A percentile compares a stretch with the other conserved stretches of the same genome.
Conservation (phyloP, 2,329 filamentous ascomycete genomes). For the Cercospora beticola region DNA sequence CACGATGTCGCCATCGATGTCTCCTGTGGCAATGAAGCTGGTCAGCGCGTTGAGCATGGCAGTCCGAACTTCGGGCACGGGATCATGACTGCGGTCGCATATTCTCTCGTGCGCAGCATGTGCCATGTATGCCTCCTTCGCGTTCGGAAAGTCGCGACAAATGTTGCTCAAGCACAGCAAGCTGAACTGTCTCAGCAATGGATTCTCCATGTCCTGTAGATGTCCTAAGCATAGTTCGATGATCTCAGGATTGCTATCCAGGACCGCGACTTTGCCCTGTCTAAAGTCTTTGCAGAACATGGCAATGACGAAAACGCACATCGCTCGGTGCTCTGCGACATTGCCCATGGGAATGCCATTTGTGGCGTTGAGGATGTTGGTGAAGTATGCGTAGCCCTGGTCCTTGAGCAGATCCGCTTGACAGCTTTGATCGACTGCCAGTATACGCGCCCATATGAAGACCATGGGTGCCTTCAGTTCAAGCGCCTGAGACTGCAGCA, state of each 20-base stretch:
- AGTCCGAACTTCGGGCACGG: slow-evolving; percentile 86
- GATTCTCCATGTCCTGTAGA: slow-evolving; percentile 80
- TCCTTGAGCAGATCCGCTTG: slow-evolving; percentile 94
- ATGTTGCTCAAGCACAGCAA: slow-evolving; percentile 93
- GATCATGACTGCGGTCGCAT: slow-evolving; percentile 76
- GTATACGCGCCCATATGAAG: slow-evolving; percentile 95
- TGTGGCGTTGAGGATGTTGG: slow-evolving; percentile 80
- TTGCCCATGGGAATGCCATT: slow-evolving; percentile 76
- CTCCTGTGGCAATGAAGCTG: slow-evolving; percentile 82
- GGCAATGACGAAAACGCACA: slow-evolving; percentile 97
- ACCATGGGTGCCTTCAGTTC: slow-evolving; percentile 99
- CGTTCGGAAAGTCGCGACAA: slow-evolving; percentile 86
- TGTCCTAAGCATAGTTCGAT: slow-evolving; percentile 85
- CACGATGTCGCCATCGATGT: slow-evolving; percentile 19
- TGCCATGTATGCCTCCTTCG: slow-evolving; percentile 93
- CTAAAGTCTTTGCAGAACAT: slow-evolving; percentile 96
- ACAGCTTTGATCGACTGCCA: slow-evolving; percentile 91
- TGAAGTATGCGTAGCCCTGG: slow-evolving; percentile 96
- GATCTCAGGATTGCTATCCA: slow-evolving; percentile 82
- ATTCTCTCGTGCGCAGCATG: slow-evolving; percentile 81
- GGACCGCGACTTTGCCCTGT: slow-evolving; percentile 86
- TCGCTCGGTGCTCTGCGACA: slow-evolving; percentile 90
- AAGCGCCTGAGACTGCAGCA: slow-evolving; percentile 89
- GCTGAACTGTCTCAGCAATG: slow-evolving; percentile 88
- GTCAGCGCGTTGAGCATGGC: slow-evolving; percentile 93